Conservation (phyloP, 1,284 basidiomycete genomes). For the Vanrija sp. region DNA sequence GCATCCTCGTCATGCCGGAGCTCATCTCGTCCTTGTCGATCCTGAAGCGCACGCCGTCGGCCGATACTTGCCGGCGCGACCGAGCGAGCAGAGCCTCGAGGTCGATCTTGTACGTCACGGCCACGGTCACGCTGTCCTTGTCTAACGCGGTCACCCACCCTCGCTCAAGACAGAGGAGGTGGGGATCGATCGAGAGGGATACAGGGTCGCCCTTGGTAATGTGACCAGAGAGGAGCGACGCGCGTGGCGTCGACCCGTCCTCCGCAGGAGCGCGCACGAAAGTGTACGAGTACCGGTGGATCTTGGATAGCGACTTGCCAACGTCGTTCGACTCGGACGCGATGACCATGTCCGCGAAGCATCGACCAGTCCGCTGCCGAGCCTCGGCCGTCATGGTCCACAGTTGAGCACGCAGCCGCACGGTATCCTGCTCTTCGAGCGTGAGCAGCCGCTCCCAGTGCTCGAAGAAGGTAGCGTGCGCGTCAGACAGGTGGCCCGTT, state of each 20-base stretch:
- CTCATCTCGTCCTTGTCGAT: conserved; percentile 92
- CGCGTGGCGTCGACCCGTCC: conserved; percentile 4
- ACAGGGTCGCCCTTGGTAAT: conserved; percentile 77
- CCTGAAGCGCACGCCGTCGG: conserved; percentile 56
- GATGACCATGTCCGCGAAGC: conserved; percentile 74
- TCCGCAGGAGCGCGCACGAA: conserved; percentile 54
- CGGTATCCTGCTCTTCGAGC: conserved; percentile 81
- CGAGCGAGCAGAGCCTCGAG: conserved; percentile 55
- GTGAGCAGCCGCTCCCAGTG: conserved; percentile 85
- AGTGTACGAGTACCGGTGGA: conserved; percentile 59
- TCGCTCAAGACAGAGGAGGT: conserved; percentile 73
- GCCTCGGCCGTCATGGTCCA: conserved; percentile 85
- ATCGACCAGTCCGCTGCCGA: conserved; percentile 70
- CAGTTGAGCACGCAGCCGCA: conserved; percentile 79
- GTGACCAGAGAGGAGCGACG: conserved; percentile 69
- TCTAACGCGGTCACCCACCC: conserved; percentile 77
- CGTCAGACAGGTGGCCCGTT: conserved; percentile 69
- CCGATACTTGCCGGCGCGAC: conserved; percentile 14
- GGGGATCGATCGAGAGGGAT: conserved; percentile 76
- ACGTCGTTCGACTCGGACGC: conserved; percentile 48
- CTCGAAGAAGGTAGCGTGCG: conserved; percentile 75
- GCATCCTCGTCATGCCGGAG: conserved; percentile 77
- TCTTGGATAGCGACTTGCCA: conserved; percentile 47
- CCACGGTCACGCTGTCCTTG: conserved; percentile 63
- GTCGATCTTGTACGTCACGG: conserved; percentile 75